Percentiles rank a stretch among this genome's conserved stretches.
Evolutionary conservation across 2,329 filamentous ascomycete species (phyloP).

Genomic region (Ceratocystiopsis sp.): DNA sequence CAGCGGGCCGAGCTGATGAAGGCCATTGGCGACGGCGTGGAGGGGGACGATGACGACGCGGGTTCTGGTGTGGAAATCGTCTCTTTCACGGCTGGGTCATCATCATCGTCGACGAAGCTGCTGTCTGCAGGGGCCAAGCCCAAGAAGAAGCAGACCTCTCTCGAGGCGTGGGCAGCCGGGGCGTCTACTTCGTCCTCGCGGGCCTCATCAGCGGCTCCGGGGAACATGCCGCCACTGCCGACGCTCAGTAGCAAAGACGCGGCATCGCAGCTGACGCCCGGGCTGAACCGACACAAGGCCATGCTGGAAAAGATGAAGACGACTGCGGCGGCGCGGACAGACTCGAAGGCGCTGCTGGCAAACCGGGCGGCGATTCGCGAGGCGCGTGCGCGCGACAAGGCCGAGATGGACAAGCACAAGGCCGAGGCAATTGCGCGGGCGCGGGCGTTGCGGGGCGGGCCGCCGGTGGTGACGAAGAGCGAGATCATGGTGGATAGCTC

Average conservation of each 20-base stretch:
- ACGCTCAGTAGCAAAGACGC: conserved; percentile 27
- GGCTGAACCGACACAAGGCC: conserved; percentile 26
- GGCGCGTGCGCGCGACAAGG: conserved; percentile 56
- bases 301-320: conserved; percentile 29
- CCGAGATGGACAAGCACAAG: conserved; percentile 57
- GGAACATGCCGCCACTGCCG: background rate
- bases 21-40: conserved; percentile 40
- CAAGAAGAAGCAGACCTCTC: conserved; percentile 14
- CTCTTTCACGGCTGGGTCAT: conserved; percentile 17
- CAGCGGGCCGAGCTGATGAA: conserved; percentile 71
- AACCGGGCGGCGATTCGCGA: conserved; percentile 46
- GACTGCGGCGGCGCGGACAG: conserved; percentile 19
- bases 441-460: conserved; percentile 38
- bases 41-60: conserved; percentile 20
- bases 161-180: conserved; percentile 10
- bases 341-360: conserved; percentile 19
- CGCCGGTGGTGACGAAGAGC: conserved; percentile 45
- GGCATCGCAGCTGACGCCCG: conserved; percentile 25
- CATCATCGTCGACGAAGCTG: background rate
- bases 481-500: conserved; percentile 84
- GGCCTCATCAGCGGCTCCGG: no score
- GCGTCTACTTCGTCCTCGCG: background rate
- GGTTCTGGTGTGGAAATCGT: conserved; percentile 5
- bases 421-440: conserved; percentile 54
- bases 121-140: conserved; percentile 12